Base-by-base conservation (phyloP, 768 basidiomycete species). In the Rhodotorula taiwanensis region DNA sequence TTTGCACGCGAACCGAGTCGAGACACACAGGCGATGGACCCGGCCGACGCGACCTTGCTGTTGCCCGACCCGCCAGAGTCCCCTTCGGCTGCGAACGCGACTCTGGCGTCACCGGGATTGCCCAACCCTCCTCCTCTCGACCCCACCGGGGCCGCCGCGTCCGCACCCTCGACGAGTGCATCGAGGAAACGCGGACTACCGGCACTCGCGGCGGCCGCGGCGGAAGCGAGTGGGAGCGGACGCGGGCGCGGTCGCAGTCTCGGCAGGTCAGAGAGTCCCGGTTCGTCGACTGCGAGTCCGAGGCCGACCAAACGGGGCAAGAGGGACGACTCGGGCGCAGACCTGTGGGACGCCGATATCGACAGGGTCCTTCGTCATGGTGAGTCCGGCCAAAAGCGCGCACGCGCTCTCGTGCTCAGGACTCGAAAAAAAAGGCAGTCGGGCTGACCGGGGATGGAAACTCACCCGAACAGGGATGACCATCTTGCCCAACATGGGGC, bases 401-500 rank as follows among this genome's bases (percentile, higher is more conserved):
- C n/a, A n/a, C n/a, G n/a, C n/a, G n/a, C n/a, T n/a, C n/a, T n/a
- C n/a, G n/a, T n/a, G n/a, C n/a, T n/a, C n/a, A n/a, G n/a, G n/a
- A n/a, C n/a, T n/a, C n/a, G n/a, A n/a, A n/a, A n/a, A n/a, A n/a
- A n/a, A n/a, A 15, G 21, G 39, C 52, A 27, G 13, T 5, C 52
- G 20, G 21, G 18, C 52, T 27, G 5, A n/a, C 52, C 33, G n/a
- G 6, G 4, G 3, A 2, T 10, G 21, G 14, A 16, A 27, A 4
- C 44, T 27, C 23, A n/a, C n/a, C n/a, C n/a, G n/a, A 13, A 20
- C 23, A 14, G 62, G 56, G 4, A 28, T 64, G 25, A 36, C 28
- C 9, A 41, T 52, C 36, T 13, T 64, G 14, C 63, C 63, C 9
- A 8, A 20, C 31, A 45, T 64, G 30, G 63, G 63, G 27, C 47